Evolutionary conservation across 2,329 filamentous ascomycete species (phyloP).

Genomic region (Hypoxylon sp.): DNA sequence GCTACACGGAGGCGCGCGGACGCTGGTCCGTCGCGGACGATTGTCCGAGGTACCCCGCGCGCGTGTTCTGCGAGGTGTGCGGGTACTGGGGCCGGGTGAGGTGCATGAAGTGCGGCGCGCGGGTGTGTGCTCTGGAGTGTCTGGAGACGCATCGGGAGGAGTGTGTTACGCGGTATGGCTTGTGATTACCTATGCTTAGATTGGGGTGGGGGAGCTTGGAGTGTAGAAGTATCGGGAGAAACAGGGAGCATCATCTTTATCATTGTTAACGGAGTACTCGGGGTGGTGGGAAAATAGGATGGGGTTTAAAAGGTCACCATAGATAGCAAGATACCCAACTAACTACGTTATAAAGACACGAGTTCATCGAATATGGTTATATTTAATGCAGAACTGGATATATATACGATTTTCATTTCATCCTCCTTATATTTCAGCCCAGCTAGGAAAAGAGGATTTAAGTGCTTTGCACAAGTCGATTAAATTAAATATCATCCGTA

Average conservation of each 20-base stretch:
- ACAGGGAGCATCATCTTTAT: no score
- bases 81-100: conserved; percentile 82
- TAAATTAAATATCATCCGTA: no score
- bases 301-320: no score
- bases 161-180: conserved; percentile 71
- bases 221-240: no score
- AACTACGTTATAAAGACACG: no score
- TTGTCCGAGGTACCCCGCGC: conserved; percentile 58
- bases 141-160: conserved; percentile 76
- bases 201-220: no score
- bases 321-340: conserved; percentile 27
- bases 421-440: conserved; percentile 13
- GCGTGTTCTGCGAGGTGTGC: conserved; percentile 80
- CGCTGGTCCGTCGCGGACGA: conserved; percentile 50
- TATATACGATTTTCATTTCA: conserved; percentile 23
- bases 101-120: conserved; percentile 80
- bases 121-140: conserved; percentile 81
- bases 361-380: no score
- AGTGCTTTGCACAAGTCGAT: conserved; percentile 14
- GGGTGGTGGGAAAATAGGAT: no score
- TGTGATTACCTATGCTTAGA: no score
- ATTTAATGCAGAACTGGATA: no score
- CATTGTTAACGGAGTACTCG: no score
- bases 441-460: background rate
- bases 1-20: conserved; percentile 70